Conservation (phyloP, 345 rosid species). For the Eutrema yunnanense region DNA sequence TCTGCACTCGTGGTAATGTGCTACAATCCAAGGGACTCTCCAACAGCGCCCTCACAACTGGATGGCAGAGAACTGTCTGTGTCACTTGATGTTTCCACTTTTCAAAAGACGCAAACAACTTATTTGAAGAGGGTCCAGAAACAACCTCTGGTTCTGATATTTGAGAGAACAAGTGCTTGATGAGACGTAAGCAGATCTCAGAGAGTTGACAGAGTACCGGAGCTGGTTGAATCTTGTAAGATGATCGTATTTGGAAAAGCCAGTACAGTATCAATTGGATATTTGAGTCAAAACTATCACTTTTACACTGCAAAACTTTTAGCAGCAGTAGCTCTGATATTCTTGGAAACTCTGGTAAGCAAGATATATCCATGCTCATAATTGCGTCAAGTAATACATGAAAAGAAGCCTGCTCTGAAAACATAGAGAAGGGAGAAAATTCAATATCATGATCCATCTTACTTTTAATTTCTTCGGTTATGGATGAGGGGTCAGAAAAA, state of each 20-base stretch:
- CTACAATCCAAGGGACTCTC: slow-evolving; percentile 41
- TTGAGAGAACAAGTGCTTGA: slow-evolving; percentile 44
- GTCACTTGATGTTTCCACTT: slow-evolving; percentile 46
- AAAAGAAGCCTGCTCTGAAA: slow-evolving; percentile 64
- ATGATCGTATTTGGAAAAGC: slow-evolving; percentile 51
- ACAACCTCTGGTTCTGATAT: slow-evolving; percentile 33
- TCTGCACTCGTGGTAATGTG: slow-evolving; percentile 29
- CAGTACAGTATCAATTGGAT: slow-evolving; percentile 63
- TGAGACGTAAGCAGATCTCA: slow-evolving; percentile 55
- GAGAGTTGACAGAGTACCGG: slow-evolving; percentile 43
- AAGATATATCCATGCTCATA: slow-evolving; percentile 29
- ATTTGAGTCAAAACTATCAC: slow-evolving; percentile 37
- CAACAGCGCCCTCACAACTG: slow-evolving; percentile 42
- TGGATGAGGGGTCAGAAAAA: slow-evolving; percentile 13
- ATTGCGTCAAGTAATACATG: slow-evolving; percentile 54
- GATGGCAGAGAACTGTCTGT: slow-evolving; percentile 59
- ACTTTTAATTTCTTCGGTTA: slow-evolving; percentile 34
- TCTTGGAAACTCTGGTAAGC: slow-evolving; percentile 23
- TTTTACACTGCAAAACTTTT: slow-evolving; percentile 42
- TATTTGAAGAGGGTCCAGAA: slow-evolving; percentile 21
- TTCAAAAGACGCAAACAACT: slow-evolving; percentile 22
- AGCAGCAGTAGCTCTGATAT: slow-evolving; percentile 51
- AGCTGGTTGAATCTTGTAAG: slow-evolving; percentile 36
- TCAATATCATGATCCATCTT: slow-evolving; percentile 33
- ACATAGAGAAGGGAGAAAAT: slow-evolving; percentile 49